These are phyloP conservation scores for Metschnikowia aberdeeniae DNA, from an alignment of 805 yeast species.

Conservation along the genomic window DNA sequence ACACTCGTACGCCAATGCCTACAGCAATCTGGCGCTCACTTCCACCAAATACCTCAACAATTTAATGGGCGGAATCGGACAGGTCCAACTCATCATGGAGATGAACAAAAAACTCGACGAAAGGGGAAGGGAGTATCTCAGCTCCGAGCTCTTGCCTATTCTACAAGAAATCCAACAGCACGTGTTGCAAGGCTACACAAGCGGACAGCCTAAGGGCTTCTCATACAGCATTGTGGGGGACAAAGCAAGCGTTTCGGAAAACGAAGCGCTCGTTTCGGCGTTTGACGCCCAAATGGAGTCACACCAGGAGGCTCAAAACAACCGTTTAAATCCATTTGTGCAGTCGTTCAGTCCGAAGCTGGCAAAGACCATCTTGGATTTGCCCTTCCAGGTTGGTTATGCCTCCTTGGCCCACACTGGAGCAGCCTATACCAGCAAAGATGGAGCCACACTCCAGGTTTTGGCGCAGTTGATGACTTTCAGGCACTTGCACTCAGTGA, in stretches of 20 bases:
- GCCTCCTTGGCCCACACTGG: conserved; percentile 67
- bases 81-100: conserved; percentile 63
- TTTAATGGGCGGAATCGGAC: conserved; percentile 67
- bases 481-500: conserved; percentile 80
- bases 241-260: conserved; percentile 31
- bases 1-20: conserved; percentile 73
- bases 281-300: conserved; percentile 26
- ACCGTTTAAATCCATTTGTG: conserved; percentile 17
- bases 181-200: conserved; percentile 32
- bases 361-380: conserved; percentile 48
- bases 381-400: conserved; percentile 89
- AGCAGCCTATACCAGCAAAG: conserved; percentile 59
- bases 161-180: conserved; percentile 48
- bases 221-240: conserved; percentile 60
- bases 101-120: conserved; percentile 48
- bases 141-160: conserved; percentile 57
- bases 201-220: conserved; percentile 25
- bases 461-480: conserved; percentile 77
- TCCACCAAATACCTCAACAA: conserved; percentile 60
- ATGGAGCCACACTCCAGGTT: conserved; percentile 83
- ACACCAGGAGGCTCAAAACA: conserved; percentile 8
- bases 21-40: conserved; percentile 62
- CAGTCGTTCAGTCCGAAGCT: conserved; percentile 15
- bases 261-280: conserved; percentile 31
- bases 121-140: conserved; percentile 32